Evolutionary conservation across 495 filamentous ascomycete genomes (phyloP), one percentile per base, ranked within the genome.

Genomic region (Polyplosphaeria fusca): DNA sequence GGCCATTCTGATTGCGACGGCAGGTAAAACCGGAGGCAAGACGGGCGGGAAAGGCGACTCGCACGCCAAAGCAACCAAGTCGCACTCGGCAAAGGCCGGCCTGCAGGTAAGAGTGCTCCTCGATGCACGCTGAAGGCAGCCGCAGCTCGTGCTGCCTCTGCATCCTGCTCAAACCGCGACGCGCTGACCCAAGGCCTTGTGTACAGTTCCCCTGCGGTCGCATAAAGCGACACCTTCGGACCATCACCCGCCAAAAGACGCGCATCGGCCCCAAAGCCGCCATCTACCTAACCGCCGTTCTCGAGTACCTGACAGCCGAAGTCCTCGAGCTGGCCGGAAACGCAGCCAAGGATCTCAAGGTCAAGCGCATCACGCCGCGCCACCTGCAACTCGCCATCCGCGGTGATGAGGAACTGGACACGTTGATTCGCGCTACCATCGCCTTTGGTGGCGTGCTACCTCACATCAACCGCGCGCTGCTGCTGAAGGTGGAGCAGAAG

Each of bases 181-280:
- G 35, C 46, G 53, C 52, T 52, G 41, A 61, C 51, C 14, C 40
- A 5, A 32, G 46, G 20, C 38, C 41, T 41, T 28, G 19, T 23
- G 30, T 24, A 26, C 55, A 98, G 94, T 98, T 98, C 77, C 93
- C 93, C 37, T 98, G 93, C 71, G 93, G 93, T 75, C 94, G 93
- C 86, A 91, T 98, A 69, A 98, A 98, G 85, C 91, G 93, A 77
- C 96, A 96, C 79, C 78, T 98, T 69, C 96, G 96, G 82, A 93
- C 93, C 74, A 96, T 95, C 76, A 97, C 93, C 22, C 93, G 96
- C 67, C 94, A 95, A 75, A 97, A 97, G 81, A 97, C 96, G 90
- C 92, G 93, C 77, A 94, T 98, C 63, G 94, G 93, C 66, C 93
- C 93, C 64, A 98, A 98, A 79, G 93, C 93, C 54, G 90, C 93